phyloP scores from a whole-genome alignment of 2,329 filamentous ascomycete species.

The Xylariaceae sp. region DNA sequence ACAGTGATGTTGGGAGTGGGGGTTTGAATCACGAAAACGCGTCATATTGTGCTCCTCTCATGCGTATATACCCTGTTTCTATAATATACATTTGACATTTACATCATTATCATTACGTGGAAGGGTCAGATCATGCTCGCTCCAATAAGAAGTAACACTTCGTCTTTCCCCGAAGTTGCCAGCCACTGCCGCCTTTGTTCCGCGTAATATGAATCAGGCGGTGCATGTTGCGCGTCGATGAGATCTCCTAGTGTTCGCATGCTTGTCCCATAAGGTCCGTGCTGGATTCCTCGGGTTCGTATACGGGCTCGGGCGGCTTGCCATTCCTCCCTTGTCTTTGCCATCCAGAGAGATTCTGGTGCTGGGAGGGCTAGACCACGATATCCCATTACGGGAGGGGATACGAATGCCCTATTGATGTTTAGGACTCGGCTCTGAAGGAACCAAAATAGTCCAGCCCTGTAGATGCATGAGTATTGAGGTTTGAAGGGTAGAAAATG shows the following conservation, averaged over 20 bases:
- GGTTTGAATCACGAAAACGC: too few relatives aligned
- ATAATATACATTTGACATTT: too few relatives aligned
- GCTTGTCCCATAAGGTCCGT: neutral
- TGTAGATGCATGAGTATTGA: conserved; percentile 7
- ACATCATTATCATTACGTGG: too few relatives aligned
- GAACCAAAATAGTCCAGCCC: conserved; percentile 25
- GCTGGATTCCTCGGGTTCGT: neutral
- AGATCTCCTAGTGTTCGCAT: conserved; percentile 24
- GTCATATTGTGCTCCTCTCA: too few relatives aligned
- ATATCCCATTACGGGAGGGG: conserved; percentile 20
- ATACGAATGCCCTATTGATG: conserved; percentile 18
- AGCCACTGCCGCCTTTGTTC: conserved; percentile 22
- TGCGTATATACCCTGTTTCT: too few relatives aligned
- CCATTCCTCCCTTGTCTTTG: conserved; percentile 21
- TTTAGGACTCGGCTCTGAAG: conserved; percentile 23
- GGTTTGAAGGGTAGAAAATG: neutral
- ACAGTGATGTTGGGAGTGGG: too few relatives aligned
- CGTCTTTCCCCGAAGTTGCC: conserved; percentile 23
- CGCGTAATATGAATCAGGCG: conserved; percentile 11
- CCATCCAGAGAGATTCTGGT: conserved; percentile 22
- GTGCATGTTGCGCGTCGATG: conserved; percentile 16
- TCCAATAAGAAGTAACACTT: conserved; percentile 19
- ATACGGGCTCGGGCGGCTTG: conserved; percentile 13
- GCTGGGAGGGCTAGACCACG: conserved; percentile 21
- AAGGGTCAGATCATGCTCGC: conserved; percentile 17